Conservation (phyloP, 352 stramenopile species). For the Globisporangium acanthophoron region DNA sequence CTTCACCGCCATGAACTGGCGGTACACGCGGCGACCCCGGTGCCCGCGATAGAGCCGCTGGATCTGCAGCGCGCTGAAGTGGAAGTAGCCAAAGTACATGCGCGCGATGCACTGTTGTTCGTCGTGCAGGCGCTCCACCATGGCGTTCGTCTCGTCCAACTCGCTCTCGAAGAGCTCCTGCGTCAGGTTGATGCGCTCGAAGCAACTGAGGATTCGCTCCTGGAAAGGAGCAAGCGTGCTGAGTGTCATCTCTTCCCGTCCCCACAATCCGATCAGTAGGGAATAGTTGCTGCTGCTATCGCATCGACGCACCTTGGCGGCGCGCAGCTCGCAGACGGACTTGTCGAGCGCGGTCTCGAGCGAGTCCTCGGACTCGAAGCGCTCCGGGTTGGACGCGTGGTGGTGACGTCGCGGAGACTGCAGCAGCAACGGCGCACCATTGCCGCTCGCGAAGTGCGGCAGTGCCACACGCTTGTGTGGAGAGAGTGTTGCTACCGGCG, state of each 20-base stretch:
- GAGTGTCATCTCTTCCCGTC: background rate
- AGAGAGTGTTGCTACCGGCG: background rate
- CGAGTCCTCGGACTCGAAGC: constrained; percentile 19
- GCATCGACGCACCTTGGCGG: constrained; percentile 12
- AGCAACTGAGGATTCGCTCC: constrained; percentile 8
- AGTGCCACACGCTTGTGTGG: constrained; percentile 12
- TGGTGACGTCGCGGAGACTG: constrained; percentile 7
- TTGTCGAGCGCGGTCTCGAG: constrained; percentile 22
- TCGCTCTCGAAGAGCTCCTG: constrained; percentile 26
- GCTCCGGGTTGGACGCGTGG: constrained; percentile 11
- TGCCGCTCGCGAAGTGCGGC: constrained; percentile 26
- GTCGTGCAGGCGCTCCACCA: constrained; percentile 17
- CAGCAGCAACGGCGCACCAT: constrained; percentile 10
- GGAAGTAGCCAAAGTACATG: constrained; percentile 24
- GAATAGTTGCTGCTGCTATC: background rate
- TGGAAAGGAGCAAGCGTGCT: constrained; percentile 4
- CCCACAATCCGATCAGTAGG: background rate
- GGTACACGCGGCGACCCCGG: constrained; percentile 45
- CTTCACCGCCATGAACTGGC: constrained; percentile 29
- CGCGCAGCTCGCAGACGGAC: constrained; percentile 18
- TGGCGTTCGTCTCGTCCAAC: constrained; percentile 17
- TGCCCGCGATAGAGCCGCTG: constrained; percentile 87
- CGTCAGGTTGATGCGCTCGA: constrained; percentile 31
- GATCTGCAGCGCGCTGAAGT: constrained; percentile 47
- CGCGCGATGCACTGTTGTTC: constrained; percentile 22